Conservation (phyloP, 176 grass and related monocot genomes). For the Carex kokanica region DNA sequence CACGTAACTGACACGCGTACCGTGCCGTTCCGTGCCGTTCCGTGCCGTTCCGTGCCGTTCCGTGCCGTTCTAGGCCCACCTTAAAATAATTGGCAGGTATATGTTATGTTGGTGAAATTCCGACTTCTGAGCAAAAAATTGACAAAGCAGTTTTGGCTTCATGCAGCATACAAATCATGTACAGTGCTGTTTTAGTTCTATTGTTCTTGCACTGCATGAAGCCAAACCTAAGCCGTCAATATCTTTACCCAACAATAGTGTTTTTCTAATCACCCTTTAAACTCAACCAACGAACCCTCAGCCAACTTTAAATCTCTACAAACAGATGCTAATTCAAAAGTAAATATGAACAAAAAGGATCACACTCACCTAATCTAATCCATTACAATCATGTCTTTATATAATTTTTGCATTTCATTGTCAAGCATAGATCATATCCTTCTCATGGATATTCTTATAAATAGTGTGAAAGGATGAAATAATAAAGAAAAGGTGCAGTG, state of each 20-base stretch:
- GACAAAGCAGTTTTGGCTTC: no score
- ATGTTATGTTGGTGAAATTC: not conserved
- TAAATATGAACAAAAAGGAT: not conserved
- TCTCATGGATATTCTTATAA: not conserved
- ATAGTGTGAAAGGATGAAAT: not conserved
- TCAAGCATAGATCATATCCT: not conserved
- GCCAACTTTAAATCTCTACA: not conserved
- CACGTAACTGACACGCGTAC: no score
- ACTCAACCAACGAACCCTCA: not conserved
- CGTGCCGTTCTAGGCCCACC: no score
- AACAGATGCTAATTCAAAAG: not conserved
- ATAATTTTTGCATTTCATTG: slow-evolving; percentile 2
- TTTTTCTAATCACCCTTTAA: not conserved
- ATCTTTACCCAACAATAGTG: not conserved
- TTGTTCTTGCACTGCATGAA: no score
- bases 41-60: no score
- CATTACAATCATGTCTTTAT: not conserved
- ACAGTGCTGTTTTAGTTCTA: no score
- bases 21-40: no score
- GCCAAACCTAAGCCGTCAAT: no score
- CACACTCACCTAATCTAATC: not conserved
- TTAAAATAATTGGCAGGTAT: not conserved
- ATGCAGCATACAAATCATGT: no score
- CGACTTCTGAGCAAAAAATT: no score
- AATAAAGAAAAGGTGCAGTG: not conserved